Percentiles rank a stretch among this genome's conserved stretches.
phyloP scores from a whole-genome alignment of 1,284 basidiomycete genomes.

The Xerocomus minutiporus region DNA sequence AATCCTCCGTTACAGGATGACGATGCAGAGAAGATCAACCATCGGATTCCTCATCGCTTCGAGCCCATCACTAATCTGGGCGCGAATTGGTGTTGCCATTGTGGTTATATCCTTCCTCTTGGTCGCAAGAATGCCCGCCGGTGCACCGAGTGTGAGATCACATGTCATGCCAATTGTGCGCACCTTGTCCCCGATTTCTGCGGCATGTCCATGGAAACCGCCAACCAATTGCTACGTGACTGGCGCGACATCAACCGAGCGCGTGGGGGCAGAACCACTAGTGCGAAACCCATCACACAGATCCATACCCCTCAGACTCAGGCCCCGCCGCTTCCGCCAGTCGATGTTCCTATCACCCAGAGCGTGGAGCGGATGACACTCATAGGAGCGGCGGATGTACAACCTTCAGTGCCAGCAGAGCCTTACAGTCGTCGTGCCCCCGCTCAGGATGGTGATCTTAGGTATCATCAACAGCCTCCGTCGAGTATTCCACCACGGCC shows the following conservation, averaged over 20 bases:
- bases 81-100: constrained; percentile 99
- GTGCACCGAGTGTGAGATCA: constrained; percentile 94
- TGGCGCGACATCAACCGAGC: constrained; percentile 79
- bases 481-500: constrained; percentile 38
- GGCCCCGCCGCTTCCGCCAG: constrained; percentile 30
- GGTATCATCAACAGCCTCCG: constrained; percentile 30
- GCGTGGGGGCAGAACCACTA: constrained; percentile 42
- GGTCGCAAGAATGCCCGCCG: constrained; percentile 95
- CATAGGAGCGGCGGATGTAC: constrained; percentile 35
- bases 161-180: constrained; percentile 96
- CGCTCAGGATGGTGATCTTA: constrained; percentile 31
- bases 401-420: constrained; percentile 32
- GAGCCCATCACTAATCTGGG: constrained; percentile 96
- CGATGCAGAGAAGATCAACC: constrained; percentile 98
- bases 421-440: constrained; percentile 35
- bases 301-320: constrained; percentile 32
- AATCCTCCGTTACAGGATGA: constrained; percentile 64
- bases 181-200: constrained; percentile 99
- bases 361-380: constrained; percentile 53
- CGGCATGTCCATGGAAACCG: constrained; percentile 99
- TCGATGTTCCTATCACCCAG: constrained; percentile 31
- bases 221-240: constrained; percentile 88
- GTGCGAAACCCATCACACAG: constrained; percentile 35
- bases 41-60: constrained; percentile 98
- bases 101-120: constrained; percentile 96